These are phyloP conservation scores for Stentor roeselii DNA, from an alignment of 73 alveolate genomes.

Conservation along the genomic window DNA sequence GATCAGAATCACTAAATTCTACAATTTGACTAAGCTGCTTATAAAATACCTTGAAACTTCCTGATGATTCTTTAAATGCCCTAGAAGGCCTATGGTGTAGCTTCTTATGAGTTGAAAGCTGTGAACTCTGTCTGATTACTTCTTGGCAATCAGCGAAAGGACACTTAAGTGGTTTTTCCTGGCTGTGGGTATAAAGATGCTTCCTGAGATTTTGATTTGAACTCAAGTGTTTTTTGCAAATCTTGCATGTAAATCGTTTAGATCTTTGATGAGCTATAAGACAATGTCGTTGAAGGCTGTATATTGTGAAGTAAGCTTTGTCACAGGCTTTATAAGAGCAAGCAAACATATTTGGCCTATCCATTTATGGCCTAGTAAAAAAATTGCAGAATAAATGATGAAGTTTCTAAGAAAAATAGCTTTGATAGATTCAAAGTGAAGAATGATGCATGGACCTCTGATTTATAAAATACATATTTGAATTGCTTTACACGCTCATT, in stretches of 20 bases:
- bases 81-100: no score
- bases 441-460: no score
- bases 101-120: constrained; percentile 55
- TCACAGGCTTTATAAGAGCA: constrained; percentile 42
- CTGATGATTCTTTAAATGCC: no score
- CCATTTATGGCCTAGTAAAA: constrained; percentile 22
- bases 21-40: no score
- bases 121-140: constrained; percentile 48
- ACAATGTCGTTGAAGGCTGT: constrained; percentile 48
- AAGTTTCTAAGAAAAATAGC: no score
- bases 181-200: constrained; percentile 51
- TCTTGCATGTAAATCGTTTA: constrained; percentile 39
- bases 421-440: no score
- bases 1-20: no score
- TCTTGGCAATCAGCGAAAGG: constrained; percentile 46
- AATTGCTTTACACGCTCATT: no score
- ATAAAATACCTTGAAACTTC: no score
- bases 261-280: constrained; percentile 32
- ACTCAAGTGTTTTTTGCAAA: constrained; percentile 48
- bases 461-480: no score
- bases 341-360: not conserved
- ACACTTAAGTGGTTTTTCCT: constrained; percentile 55
- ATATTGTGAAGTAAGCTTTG: constrained; percentile 42
- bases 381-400: no score
- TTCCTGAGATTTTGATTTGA: constrained; percentile 47